These are phyloP conservation scores for Chimonanthus praecox DNA, from an alignment of 164 flowering plant species.

Conservation along the genomic window DNA sequence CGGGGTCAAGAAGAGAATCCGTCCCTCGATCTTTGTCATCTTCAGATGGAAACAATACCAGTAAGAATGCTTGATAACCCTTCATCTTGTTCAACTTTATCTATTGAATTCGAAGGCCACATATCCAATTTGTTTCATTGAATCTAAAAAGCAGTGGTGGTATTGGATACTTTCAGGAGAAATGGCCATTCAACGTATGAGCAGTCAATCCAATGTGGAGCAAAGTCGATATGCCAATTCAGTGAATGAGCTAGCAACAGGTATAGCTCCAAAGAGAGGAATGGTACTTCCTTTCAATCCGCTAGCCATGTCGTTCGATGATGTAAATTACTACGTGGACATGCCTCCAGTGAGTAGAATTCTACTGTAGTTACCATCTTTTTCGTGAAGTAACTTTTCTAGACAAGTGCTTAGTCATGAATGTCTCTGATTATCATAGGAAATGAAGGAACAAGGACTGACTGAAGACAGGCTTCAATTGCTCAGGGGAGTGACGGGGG, in stretches of 20 bases:
- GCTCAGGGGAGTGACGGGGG: constrained; percentile 35
- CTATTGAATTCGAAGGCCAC: background rate
- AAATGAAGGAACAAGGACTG: constrained; percentile 36
- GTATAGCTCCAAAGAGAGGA: constrained; percentile 79
- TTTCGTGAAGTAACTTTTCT: background rate
- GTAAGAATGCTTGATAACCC: constrained; percentile 25
- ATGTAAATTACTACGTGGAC: constrained; percentile 78
- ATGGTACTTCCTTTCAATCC: constrained; percentile 96
- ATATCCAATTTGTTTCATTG: background rate
- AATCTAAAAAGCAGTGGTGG: background rate
- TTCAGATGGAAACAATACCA: constrained; percentile 51
- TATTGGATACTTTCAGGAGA: constrained; percentile 40
- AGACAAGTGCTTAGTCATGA: background rate
- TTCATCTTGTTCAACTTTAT: background rate
- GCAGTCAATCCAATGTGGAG: constrained; percentile 38
- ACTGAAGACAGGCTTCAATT: constrained; percentile 34
- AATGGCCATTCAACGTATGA: constrained; percentile 46
- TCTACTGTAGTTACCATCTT: background rate
- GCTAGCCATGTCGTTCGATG: constrained; percentile 85
- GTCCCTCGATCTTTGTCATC: constrained; percentile 22
- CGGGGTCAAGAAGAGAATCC: constrained; percentile 24
- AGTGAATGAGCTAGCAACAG: constrained; percentile 39
- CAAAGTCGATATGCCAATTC: constrained; percentile 37
- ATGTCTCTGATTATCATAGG: constrained; percentile 11
- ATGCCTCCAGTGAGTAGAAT: constrained; percentile 65